These are phyloP conservation scores for Podila minutissima DNA, from an alignment of 192 early-diverging fungal species.

Conservation along the genomic window DNA sequence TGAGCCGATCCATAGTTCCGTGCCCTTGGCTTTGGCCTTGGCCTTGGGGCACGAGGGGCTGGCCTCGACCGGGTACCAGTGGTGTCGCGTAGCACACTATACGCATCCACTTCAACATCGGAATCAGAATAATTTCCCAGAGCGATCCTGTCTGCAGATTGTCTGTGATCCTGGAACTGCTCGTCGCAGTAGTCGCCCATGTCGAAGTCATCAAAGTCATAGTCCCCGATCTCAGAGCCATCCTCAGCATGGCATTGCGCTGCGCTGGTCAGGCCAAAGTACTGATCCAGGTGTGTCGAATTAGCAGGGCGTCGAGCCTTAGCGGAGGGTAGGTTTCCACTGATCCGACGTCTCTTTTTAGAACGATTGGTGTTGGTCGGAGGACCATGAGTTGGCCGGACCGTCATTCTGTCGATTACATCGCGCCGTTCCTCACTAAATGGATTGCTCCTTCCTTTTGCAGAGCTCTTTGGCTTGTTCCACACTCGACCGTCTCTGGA, in stretches of 20 bases:
- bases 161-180: too few relatives aligned
- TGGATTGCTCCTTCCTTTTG: neutral
- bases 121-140: too few relatives aligned
- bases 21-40: too few relatives aligned
- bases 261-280: neutral
- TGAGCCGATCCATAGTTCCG: too few relatives aligned
- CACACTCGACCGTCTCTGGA: neutral
- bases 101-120: too few relatives aligned
- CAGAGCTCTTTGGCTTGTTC: neutral
- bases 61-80: too few relatives aligned
- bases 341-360: constrained; percentile 6
- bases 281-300: neutral
- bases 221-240: neutral
- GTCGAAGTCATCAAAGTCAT: neutral
- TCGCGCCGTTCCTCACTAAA: constrained; percentile 9
- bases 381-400: constrained; percentile 1
- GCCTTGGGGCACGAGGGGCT: too few relatives aligned
- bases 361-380: constrained; percentile 9
- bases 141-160: too few relatives aligned
- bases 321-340: constrained; percentile 1
- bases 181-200: too few relatives aligned
- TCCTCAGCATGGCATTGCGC: neutral
- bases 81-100: too few relatives aligned
- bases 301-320: neutral
- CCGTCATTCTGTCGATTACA: constrained; percentile 39